phyloP scores from a whole-genome alignment of 768 basidiomycete genomes.

The Mrakia gelida region DNA sequence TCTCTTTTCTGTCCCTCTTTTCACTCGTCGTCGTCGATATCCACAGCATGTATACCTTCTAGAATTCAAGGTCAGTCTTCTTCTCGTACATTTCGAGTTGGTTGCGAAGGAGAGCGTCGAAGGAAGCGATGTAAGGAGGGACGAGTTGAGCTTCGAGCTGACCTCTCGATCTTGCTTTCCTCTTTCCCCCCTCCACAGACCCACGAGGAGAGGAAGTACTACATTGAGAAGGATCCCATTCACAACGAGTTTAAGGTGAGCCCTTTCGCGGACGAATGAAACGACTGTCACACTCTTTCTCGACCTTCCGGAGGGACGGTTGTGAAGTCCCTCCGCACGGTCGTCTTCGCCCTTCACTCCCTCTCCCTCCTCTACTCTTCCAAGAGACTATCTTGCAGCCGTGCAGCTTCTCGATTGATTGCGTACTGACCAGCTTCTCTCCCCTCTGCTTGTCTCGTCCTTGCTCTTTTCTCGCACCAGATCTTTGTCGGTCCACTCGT shows the following conservation, averaged over 20 bases:
- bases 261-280: background rate
- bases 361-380: no score
- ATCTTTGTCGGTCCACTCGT: conserved; percentile 4
- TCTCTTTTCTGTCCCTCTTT: no score
- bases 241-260: conserved; percentile 21
- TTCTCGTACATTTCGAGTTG: background rate
- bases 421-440: no score
- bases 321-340: no score
- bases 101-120: background rate
- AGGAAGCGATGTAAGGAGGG: background rate
- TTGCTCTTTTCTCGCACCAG: background rate
- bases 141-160: background rate
- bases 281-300: background rate
- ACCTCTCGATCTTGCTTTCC: background rate
- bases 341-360: no score
- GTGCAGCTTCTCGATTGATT: no score
- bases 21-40: background rate
- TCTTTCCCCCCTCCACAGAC: conserved; percentile 1
- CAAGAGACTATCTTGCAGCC: no score
- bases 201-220: conserved; percentile 6
- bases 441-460: no score
- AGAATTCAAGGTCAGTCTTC: conserved; percentile 18
- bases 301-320: background rate
- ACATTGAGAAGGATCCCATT: conserved; percentile 10
- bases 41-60: conserved; percentile 18